Base-by-base conservation (phyloP, 2,329 filamentous ascomycete genomes). In the Microdochium trichocladiopsis region DNA sequence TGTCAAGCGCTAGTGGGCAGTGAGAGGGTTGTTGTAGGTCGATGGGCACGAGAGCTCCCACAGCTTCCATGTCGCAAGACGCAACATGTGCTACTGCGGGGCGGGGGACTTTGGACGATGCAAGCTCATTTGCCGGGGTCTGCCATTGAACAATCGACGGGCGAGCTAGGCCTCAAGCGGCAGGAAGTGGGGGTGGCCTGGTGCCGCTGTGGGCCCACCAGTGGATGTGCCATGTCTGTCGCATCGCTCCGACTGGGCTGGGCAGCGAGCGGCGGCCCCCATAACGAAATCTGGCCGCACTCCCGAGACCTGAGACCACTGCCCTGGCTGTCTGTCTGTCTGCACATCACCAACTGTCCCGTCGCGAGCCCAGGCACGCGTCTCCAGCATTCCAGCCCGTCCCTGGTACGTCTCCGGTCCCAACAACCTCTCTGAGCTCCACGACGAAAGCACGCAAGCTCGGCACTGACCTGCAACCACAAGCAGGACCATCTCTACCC, bases 201-300 rank as follows among this genome's bases (percentile, higher is more conserved):
- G 33, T 16, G 12, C 33, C 41, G 18, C 41, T 22, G 9, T 22
- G 12, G 41, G 18, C 41, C 41, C 18, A 16, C 14, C 16, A n/a
- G n/a, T 22, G 18, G 14, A 22, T 45, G 21, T 45, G 41, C 14
- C 41, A 21, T 22, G 3, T n/a, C 33, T 37, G 33, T 16, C 28
- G 8, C 28, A 31, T 31, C 8, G 8, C 16, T 45, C n/a, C 41
- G 12, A 45, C 4, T 45, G 41, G 12, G 22, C 4, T 45, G 41
- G 41, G 21, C 41, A 45, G 41, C 41, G 41, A 45, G n/a, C n/a
- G n/a, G n/a, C n/a, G n/a, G n/a, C n/a, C n/a, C 41, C 41, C 41
- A 45, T 45, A 45, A 45, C 58, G 60, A 65, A 64, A 66, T 67
- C 59, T 67, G 63, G 63, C 64, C 63, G 60, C 64, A 64, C 62